These are phyloP conservation scores for Otatea glauca DNA, from an alignment of 176 grass and related monocot genomes.

Conservation along the genomic window DNA sequence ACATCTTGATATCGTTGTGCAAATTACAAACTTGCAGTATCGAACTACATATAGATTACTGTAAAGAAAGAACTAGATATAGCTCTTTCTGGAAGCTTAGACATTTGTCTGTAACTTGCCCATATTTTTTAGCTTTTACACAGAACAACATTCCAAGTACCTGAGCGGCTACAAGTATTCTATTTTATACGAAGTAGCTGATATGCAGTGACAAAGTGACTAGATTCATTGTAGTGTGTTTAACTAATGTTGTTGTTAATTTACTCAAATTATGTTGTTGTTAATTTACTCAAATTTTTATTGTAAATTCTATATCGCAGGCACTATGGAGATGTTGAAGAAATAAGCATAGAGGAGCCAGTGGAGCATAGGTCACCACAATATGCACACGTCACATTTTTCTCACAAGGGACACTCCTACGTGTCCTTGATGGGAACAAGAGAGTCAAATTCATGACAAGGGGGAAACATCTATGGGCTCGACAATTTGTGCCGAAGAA, in stretches of 20 bases:
- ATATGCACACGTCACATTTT: constrained; percentile 66
- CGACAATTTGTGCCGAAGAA: constrained; percentile 66
- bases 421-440: constrained; percentile 44
- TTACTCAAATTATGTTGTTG: no score
- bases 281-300: constrained; percentile 8
- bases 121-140: neutral
- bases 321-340: constrained; percentile 51
- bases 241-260: no score
- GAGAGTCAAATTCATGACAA: constrained; percentile 56
- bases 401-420: constrained; percentile 38
- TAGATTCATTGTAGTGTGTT: neutral
- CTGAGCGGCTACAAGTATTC: neutral
- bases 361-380: constrained; percentile 39
- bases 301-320: constrained; percentile 27
- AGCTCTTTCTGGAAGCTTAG: neutral
- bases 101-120: no score
- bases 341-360: constrained; percentile 55
- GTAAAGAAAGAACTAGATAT: no score
- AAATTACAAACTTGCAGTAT: no score
- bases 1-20: neutral
- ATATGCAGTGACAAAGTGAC: neutral
- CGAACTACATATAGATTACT: no score
- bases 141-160: neutral
- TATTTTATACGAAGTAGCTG: neutral
- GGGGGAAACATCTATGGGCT: constrained; percentile 70